A percentile compares a stretch with the other conserved stretches of the same genome.
These are phyloP conservation scores for Paramecium caudatum DNA, from an alignment of 73 alveolate genomes.

Conservation along the genomic window DNA sequence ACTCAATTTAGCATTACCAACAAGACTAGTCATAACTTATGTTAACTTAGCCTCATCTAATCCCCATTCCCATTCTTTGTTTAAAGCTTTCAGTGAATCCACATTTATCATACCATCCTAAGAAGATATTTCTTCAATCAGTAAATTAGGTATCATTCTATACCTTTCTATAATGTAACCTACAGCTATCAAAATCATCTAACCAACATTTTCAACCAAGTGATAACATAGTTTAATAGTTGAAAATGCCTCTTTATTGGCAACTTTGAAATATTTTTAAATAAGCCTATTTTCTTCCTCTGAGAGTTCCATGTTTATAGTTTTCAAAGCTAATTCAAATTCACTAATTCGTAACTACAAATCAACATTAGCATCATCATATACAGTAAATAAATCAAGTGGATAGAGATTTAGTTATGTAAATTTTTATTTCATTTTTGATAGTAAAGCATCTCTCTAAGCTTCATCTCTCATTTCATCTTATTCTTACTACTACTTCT, in stretches of 20 bases:
- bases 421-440: background rate
- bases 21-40: background rate
- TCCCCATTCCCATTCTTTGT: constrained; percentile 37
- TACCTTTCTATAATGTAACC: background rate
- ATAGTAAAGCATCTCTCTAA: background rate
- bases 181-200: background rate
- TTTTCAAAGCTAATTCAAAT: background rate
- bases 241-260: background rate
- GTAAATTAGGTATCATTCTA: background rate
- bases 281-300: background rate
- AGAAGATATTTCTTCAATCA: background rate
- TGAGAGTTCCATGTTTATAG: background rate
- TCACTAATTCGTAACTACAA: background rate
- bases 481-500: background rate
- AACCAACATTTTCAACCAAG: background rate
- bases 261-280: background rate
- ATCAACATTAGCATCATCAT: constrained; percentile 16
- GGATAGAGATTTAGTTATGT: background rate
- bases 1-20: background rate
- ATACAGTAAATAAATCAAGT: background rate
- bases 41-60: constrained; percentile 6
- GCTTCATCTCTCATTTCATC: background rate
- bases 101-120: background rate
- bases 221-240: background rate
- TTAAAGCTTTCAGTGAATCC: background rate